Evolutionary conservation across 2,329 filamentous ascomycete species (phyloP).

Genomic region (Fusarium humuli): DNA sequence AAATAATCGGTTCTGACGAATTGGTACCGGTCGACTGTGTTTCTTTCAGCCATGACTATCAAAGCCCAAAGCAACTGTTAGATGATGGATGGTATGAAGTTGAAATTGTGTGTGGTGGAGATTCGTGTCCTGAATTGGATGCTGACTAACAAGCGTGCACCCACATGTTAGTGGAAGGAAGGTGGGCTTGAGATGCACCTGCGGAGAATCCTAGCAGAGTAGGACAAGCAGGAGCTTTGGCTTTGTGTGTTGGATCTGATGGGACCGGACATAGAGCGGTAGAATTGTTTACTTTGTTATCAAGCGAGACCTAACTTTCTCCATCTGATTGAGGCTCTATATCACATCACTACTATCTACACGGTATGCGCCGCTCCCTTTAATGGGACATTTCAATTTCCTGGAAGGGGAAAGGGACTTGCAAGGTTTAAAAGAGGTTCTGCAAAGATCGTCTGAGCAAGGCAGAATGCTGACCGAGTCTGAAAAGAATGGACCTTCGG

Average conservation of each 20-base stretch:
- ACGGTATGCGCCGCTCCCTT: background rate
- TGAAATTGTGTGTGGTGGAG: slow-evolving; percentile 30
- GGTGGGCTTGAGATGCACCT: slow-evolving; percentile 22
- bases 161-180: slow-evolving; percentile 18
- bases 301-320: background rate
- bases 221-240: background rate
- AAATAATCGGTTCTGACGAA: too few species aligned
- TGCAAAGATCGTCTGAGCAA: background rate
- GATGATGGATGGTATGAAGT: slow-evolving; percentile 36
- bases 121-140: slow-evolving; percentile 15
- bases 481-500: background rate
- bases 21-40: background rate
- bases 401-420: background rate
- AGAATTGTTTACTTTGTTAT: slow-evolving; percentile 1
- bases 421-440: background rate
- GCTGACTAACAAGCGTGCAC: slow-evolving; percentile 33
- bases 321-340: background rate
- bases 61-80: background rate
- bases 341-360: background rate
- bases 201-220: slow-evolving; percentile 31
- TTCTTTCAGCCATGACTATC: background rate
- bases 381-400: background rate
- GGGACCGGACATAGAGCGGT: slow-evolving; percentile 27
- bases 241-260: slow-evolving; percentile 1
- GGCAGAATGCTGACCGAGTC: slow-evolving; percentile 1